Conservation (phyloP, 2,329 filamentous ascomycete genomes). For the Fusarium sp. region DNA sequence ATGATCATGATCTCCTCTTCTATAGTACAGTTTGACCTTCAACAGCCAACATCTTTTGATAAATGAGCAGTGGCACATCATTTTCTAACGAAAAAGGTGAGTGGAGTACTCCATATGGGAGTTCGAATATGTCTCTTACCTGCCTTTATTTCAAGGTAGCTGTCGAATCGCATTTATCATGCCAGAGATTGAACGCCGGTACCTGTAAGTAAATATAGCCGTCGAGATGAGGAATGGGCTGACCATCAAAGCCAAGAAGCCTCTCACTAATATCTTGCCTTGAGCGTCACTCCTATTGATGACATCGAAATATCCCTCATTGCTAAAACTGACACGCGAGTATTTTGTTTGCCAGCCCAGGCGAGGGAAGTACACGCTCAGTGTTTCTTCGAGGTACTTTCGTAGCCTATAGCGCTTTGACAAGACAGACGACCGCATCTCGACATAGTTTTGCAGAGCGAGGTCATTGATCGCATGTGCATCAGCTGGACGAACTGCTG, state of each 20-base stretch:
- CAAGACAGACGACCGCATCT: slow-evolving; percentile 91
- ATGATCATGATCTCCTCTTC: not conserved
- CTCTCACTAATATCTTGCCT: slow-evolving; percentile 68
- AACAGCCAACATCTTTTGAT: slow-evolving; percentile 11
- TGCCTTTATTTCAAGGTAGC: slow-evolving; percentile 9
- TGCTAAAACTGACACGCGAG: slow-evolving; percentile 90
- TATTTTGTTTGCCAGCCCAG: slow-evolving; percentile 95
- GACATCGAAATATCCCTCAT: slow-evolving; percentile 90
- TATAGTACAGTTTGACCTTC: slow-evolving; percentile 28
- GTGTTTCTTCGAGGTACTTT: slow-evolving; percentile 87
- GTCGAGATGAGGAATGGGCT: slow-evolving; percentile 51
- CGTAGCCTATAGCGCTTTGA: slow-evolving; percentile 82
- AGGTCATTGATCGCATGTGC: slow-evolving; percentile 93
- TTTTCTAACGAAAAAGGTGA: not conserved
- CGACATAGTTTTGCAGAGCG: slow-evolving; percentile 89
- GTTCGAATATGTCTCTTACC: not conserved
- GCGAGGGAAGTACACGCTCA: slow-evolving; percentile 80
- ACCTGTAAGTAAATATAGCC: slow-evolving; percentile 47
- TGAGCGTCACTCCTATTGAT: slow-evolving; percentile 77
- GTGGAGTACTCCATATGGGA: not conserved
- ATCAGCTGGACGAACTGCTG: slow-evolving; percentile 78
- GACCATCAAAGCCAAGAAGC: slow-evolving; percentile 55
- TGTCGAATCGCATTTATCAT: slow-evolving; percentile 37
- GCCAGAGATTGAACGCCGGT: slow-evolving; percentile 43
- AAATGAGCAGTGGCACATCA: not conserved